Evolutionary conservation across 768 basidiomycete genomes (phyloP), one percentile per base, ranked within the genome.

Genomic region (Royoungia palumana): DNA sequence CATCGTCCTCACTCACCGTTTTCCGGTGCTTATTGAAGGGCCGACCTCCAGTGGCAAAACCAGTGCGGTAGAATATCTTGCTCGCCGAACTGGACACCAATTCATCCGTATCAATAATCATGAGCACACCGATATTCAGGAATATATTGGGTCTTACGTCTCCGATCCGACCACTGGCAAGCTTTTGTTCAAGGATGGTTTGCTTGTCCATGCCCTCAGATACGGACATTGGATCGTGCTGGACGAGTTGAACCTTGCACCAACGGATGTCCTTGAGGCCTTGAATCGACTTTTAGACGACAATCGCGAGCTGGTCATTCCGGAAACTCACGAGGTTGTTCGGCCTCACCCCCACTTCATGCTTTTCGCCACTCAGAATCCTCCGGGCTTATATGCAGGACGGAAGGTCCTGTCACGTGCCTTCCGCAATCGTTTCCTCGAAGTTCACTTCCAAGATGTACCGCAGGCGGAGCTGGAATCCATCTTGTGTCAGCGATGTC

Each of bases 31-130:
- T 10, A 95, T 99, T 47, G 95, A 99, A 71, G 96, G 96, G 2
- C 96, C 95, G 0, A 99, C 96, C 0, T 98, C 96, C 1, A 89
- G 87, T 48, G 96, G 96, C 34, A 99, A 99, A 74, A 99, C 96
- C 3, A 94, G 91, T 58, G 90, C 95, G 1, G 83, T 99, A 38
- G 94, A 97, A 70, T 98, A 94, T 66, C 80, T 99, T 24, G 95
- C 96, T 6, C 82, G 81, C 52, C 78, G 88, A 47, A 96, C 94
- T 0, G 95, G 96, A 0, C 96, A 99, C 72, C 83, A 80, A 30
- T 98, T 97, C 67, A 84, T 99, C 25, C 89, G 96, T 35, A 97
- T 99, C 76, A 99, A 99, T 72, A 99, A 99, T 61, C 96, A 99
- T 70, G 96, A 99, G 55, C 96, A 98, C 62, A 99, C 96, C 6